Evolutionary conservation across 768 basidiomycete species (phyloP).

Genomic region (Pisolithus marmoratus): DNA sequence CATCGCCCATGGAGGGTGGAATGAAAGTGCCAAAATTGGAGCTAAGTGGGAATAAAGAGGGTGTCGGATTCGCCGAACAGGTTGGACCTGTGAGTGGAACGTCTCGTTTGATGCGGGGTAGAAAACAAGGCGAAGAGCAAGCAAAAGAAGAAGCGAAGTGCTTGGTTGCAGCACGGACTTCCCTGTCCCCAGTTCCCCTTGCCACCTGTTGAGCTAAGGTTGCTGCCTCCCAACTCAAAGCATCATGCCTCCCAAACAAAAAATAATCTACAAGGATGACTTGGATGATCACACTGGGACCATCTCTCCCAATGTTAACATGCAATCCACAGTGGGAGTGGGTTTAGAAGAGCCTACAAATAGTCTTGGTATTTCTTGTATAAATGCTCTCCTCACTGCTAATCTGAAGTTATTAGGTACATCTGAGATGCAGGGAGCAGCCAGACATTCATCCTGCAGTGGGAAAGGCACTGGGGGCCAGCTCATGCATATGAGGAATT

Average conservation of each 20-base stretch:
- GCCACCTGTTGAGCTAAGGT: not conserved
- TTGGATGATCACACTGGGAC: not conserved
- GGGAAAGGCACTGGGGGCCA: constrained; percentile 1
- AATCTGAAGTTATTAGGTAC: not conserved
- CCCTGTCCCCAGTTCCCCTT: not conserved
- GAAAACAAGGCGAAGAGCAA: not conserved
- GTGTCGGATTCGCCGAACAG: constrained; percentile 29
- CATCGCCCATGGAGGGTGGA: not conserved
- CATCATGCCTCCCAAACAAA: not conserved
- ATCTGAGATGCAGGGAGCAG: not conserved
- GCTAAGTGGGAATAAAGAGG: constrained; percentile 23
- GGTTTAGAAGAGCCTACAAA: too few species aligned
- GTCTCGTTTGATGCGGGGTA: not conserved
- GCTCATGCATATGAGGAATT: not conserved
- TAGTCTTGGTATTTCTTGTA: too few species aligned
- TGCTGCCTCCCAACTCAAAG: too few species aligned
- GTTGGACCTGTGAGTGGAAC: constrained; percentile 20
- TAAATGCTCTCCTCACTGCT: not conserved
- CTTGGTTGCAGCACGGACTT: not conserved
- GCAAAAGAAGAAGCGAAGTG: constrained; percentile 22
- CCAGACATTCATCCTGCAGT: not conserved
- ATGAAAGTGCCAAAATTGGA: not conserved
- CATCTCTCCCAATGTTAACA: not conserved
- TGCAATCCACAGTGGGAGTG: too few species aligned
- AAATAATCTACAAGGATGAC: not conserved